Conservation (phyloP, 306 rosid species). For the Acacia confusa region DNA sequence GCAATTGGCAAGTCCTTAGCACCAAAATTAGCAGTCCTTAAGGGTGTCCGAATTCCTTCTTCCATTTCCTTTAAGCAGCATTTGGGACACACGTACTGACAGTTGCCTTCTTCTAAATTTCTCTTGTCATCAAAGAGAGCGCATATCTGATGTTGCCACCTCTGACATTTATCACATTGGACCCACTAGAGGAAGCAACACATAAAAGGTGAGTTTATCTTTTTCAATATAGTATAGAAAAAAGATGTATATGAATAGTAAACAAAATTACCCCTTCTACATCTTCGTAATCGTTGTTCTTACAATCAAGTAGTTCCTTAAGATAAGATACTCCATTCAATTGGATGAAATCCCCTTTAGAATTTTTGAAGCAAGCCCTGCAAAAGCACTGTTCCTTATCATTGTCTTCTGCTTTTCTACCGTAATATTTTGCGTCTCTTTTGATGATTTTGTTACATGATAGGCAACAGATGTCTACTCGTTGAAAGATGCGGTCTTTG, state of each 20-base stretch:
- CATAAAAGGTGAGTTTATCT: slow-evolving; percentile 13
- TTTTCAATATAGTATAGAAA: not conserved
- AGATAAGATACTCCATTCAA: slow-evolving; percentile 38
- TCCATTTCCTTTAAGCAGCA: slow-evolving; percentile 49
- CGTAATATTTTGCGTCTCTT: slow-evolving; percentile 36
- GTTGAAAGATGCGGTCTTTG: slow-evolving; percentile 34
- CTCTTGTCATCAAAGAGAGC: slow-evolving; percentile 51
- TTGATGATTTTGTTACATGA: slow-evolving; percentile 41
- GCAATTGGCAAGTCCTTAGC: slow-evolving; percentile 64
- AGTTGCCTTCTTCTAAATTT: slow-evolving; percentile 41
- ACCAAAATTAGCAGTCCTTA: slow-evolving; percentile 32
- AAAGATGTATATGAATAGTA: slow-evolving; percentile 11
- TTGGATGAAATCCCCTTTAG: slow-evolving; percentile 40
- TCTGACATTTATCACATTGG: slow-evolving; percentile 59
- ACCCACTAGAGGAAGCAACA: slow-evolving; percentile 55
- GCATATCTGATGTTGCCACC: slow-evolving; percentile 73
- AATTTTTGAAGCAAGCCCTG: slow-evolving; percentile 37
- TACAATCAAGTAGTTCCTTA: slow-evolving; percentile 39
- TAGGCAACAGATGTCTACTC: slow-evolving; percentile 44
- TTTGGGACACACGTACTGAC: slow-evolving; percentile 48
- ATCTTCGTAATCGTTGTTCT: slow-evolving; percentile 33
- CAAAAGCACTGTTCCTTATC: slow-evolving; percentile 44
- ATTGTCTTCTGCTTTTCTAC: slow-evolving; percentile 34
- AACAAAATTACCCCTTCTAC: slow-evolving; percentile 53
- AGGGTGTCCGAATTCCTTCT: slow-evolving; percentile 37